Conservation (phyloP, 163 green algal species). For the Prototheca wickerhamii region DNA sequence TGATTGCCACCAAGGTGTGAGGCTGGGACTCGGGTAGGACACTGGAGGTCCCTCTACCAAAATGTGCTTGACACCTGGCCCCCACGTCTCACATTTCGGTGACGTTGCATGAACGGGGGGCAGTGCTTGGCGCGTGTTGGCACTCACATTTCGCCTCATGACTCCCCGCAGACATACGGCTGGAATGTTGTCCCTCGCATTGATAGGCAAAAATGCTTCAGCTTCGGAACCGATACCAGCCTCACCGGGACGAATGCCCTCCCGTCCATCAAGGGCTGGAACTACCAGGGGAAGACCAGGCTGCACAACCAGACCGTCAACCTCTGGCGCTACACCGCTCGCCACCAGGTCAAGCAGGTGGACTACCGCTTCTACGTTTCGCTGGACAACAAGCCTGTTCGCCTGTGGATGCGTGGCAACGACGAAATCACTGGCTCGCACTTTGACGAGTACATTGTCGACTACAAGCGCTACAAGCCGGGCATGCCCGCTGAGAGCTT, state of each 20-base stretch:
- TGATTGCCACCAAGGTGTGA: constrained; percentile 30
- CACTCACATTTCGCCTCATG: no score
- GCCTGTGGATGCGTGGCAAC: constrained; percentile 39
- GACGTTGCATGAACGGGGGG: no score
- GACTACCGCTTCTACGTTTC: constrained; percentile 32
- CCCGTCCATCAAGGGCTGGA: constrained; percentile 40
- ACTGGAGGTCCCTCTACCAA: no score
- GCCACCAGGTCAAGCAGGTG: constrained; percentile 29
- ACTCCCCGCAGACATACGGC: no score
- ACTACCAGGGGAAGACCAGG: constrained; percentile 26
- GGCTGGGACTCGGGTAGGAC: no score
- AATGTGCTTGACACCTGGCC: no score
- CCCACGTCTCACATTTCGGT: no score
- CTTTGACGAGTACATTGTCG: constrained; percentile 43
- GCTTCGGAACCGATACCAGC: not conserved
- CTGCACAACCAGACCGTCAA: constrained; percentile 20
- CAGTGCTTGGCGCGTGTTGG: no score
- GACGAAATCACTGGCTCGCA: constrained; percentile 36
- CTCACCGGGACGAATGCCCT: constrained; percentile 15
- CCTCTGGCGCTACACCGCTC: constrained; percentile 38
- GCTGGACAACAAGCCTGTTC: constrained; percentile 19
- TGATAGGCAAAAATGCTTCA: constrained; percentile 12
- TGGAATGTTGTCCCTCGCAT: no score
- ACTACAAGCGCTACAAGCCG: constrained; percentile 30
- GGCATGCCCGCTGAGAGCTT: constrained; percentile 10